Percentiles rank a stretch among this genome's conserved stretches.
Conservation (phyloP, 352 stramenopile genomes). For the Globisporangium takayamanum region DNA sequence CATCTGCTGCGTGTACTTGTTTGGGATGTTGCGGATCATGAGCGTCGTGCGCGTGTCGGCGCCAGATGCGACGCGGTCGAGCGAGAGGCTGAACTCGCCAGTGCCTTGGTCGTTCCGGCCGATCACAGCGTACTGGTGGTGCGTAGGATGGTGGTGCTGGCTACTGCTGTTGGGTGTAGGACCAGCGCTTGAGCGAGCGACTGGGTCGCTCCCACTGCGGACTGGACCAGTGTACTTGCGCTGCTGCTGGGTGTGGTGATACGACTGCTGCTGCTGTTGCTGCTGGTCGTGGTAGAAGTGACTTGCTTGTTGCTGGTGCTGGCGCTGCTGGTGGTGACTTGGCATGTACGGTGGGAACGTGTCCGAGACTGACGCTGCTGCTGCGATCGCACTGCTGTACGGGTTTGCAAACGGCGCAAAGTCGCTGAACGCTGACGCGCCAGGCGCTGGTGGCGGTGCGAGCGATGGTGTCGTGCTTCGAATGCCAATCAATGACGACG, state of each 20-base stretch:
- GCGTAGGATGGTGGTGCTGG: conserved; percentile 14
- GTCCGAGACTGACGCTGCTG: not conserved
- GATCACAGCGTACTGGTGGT: conserved; percentile 5
- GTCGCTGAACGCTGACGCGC: no score
- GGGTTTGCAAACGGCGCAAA: conserved; percentile 6
- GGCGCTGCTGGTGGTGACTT: conserved; percentile 19
- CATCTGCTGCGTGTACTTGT: conserved; percentile 99
- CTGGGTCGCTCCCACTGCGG: conserved; percentile 20
- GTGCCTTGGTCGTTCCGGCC: conserved; percentile 60
- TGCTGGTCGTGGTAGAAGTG: conserved; percentile 5
- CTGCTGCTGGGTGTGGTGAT: conserved; percentile 10
- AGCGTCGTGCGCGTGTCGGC: conserved; percentile 96
- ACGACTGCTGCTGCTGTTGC: conserved; percentile 5
- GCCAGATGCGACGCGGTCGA: conserved; percentile 70
- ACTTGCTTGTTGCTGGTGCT: conserved; percentile 6
- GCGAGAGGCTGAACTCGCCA: conserved; percentile 71
- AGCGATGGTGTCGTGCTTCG: not conserved
- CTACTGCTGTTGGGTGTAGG: conserved; percentile 19
- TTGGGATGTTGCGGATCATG: conserved; percentile 99
- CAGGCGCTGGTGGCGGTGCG: not conserved
- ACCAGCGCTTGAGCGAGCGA: conserved; percentile 9
- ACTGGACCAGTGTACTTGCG: conserved; percentile 1
- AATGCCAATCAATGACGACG: conserved; percentile 29
- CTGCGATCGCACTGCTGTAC: conserved; percentile 8
- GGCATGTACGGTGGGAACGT: conserved; percentile 14